These are phyloP conservation scores for Trypanosoma theileri DNA, from an alignment of 208 protist species.

Conservation along the genomic window DNA sequence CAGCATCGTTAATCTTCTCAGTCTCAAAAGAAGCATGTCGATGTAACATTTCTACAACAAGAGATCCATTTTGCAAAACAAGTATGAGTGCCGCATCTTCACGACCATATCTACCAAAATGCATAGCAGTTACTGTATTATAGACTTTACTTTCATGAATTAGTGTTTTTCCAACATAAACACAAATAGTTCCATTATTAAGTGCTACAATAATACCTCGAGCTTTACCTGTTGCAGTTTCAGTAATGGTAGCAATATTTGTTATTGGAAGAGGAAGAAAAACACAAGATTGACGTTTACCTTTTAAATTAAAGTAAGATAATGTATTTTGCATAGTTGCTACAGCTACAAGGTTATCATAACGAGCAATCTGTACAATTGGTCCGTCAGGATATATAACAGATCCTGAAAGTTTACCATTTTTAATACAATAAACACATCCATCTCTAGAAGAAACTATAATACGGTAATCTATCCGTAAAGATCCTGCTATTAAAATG, in stretches of 20 bases:
- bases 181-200: conserved; percentile 87
- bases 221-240: conserved; percentile 55
- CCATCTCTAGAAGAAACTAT: conserved; percentile 91
- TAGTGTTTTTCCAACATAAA: conserved; percentile 89
- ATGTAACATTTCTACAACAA: conserved; percentile 93
- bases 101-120: conserved; percentile 91
- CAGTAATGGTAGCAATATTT: conserved; percentile 66
- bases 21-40: conserved; percentile 68
- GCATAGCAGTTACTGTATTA: conserved; percentile 83
- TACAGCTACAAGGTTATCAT: conserved; percentile 86
- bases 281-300: conserved; percentile 79
- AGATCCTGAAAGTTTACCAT: conserved; percentile 66
- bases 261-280: conserved; percentile 74
- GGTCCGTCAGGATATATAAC: conserved; percentile 90
- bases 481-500: conserved; percentile 69
- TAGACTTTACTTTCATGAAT: conserved; percentile 77
- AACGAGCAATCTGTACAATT: conserved; percentile 77
- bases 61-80: conserved; percentile 83
- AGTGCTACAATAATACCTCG: conserved; percentile 89
- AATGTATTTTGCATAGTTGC: conserved; percentile 88
- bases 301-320: conserved; percentile 90
- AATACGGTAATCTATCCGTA: conserved; percentile 91
- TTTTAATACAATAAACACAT: conserved; percentile 92
- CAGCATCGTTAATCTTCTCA: conserved; percentile 31
- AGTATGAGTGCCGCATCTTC: conserved; percentile 89